Evolutionary conservation across 345 rosid genomes (phyloP).

Genomic region (Corchorus capsularis): DNA sequence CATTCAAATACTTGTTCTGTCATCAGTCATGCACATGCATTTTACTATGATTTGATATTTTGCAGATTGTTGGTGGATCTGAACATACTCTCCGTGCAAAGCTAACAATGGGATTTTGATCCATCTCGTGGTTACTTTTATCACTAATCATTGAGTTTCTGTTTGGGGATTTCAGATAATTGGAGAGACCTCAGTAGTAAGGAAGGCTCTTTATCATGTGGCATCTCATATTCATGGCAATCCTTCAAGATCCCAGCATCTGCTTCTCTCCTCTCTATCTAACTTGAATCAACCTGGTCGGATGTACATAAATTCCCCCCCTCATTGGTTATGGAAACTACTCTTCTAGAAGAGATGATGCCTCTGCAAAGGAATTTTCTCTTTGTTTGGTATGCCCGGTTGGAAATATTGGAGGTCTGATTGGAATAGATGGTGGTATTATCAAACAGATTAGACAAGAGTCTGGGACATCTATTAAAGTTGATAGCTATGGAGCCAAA

Average conservation of each 20-base stretch:
- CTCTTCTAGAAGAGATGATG: slow-evolving; percentile 46
- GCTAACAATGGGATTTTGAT: slow-evolving; percentile 29
- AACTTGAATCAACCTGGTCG: slow-evolving; percentile 39
- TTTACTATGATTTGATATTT: slow-evolving; percentile 1
- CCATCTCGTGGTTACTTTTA: background rate
- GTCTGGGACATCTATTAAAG: slow-evolving; percentile 60
- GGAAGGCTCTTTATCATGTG: slow-evolving; percentile 53
- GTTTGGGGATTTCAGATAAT: slow-evolving; percentile 42
- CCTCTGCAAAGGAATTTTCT: slow-evolving; percentile 57
- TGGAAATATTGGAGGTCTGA: slow-evolving; percentile 62
- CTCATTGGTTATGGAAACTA: slow-evolving; percentile 55
- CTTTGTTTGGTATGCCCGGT: slow-evolving; percentile 61
- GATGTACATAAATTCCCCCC: slow-evolving; percentile 48
- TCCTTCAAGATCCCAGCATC: slow-evolving; percentile 65
- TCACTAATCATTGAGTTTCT: background rate
- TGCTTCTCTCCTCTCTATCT: slow-evolving; percentile 50
- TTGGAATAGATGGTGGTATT: slow-evolving; percentile 69
- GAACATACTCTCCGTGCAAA: slow-evolving; percentile 57
- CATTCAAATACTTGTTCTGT: background rate
- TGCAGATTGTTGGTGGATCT: slow-evolving; percentile 56
- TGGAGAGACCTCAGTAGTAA: slow-evolving; percentile 53
- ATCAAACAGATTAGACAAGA: slow-evolving; percentile 73
- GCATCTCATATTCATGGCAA: slow-evolving; percentile 63
- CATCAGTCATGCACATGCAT: background rate
- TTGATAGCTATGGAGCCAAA: slow-evolving; percentile 57